Evolutionary conservation across 192 early-diverging fungal genomes (phyloP).

Genomic region (Pilaira anomala): DNA sequence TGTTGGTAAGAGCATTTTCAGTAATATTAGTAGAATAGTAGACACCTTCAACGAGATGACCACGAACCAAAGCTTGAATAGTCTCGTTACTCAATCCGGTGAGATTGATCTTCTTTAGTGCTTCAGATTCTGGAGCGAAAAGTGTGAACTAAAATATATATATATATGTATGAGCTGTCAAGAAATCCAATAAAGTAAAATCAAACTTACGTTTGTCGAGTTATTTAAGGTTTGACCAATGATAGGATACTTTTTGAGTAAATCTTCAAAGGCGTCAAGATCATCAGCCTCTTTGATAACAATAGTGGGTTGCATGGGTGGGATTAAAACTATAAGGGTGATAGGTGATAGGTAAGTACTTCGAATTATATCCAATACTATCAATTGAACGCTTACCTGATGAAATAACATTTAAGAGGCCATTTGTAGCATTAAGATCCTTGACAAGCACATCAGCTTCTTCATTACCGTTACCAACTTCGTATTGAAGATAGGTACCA

Average conservation of each 20-base stretch:
- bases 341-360: no score
- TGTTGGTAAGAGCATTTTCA: not conserved
- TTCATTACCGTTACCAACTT: conserved; percentile 16
- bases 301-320: conserved; percentile 4
- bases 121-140: conserved; percentile 17
- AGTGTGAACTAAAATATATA: conserved; percentile 10
- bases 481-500: not conserved
- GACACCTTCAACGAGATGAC: conserved; percentile 20
- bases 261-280: not conserved
- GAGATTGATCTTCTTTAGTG: conserved; percentile 3
- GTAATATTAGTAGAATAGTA: conserved; percentile 22
- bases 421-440: conserved; percentile 21
- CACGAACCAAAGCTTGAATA: conserved; percentile 6
- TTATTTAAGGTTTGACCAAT: not conserved
- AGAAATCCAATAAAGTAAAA: not conserved
- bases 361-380: not conserved
- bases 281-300: not conserved
- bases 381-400: not conserved
- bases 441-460: not conserved
- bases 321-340: conserved; percentile 4
- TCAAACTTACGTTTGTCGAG: not conserved
- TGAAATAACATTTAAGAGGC: conserved; percentile 16
- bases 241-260: not conserved
- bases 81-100: conserved; percentile 1
- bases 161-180: no score